Evolutionary conservation across 352 stramenopile species (phyloP).

Genomic region (Pythium aristosporum): DNA sequence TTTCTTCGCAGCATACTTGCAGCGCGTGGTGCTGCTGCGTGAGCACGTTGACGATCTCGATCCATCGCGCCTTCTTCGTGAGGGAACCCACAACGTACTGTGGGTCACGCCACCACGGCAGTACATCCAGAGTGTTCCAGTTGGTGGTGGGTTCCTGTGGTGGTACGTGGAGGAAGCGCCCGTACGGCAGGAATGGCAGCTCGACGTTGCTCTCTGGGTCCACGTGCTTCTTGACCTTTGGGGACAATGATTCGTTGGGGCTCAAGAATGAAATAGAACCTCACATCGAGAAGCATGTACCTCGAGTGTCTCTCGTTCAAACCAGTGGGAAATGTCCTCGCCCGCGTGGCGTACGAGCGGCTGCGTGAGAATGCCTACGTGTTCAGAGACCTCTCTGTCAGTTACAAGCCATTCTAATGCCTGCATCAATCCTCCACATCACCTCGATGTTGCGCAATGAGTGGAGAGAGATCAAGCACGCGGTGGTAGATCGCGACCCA

Average conservation of each 20-base stretch:
- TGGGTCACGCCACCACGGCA: conserved; percentile 89
- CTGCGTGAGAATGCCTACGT: conserved; percentile 66
- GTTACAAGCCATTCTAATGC: neutral
- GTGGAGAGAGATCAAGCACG: conserved; percentile 80
- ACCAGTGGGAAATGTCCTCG: conserved; percentile 92
- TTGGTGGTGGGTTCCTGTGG: conserved; percentile 70
- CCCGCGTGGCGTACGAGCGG: conserved; percentile 83
- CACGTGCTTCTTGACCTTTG: conserved; percentile 74
- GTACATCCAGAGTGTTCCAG: conserved; percentile 71
- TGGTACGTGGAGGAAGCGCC: conserved; percentile 85
- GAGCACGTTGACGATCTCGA: conserved; percentile 90
- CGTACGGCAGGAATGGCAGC: conserved; percentile 83
- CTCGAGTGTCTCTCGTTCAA: conserved; percentile 70
- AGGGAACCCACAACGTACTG: conserved; percentile 71
- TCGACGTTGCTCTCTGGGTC: conserved; percentile 73
- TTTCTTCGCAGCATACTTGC: conserved; percentile 87
- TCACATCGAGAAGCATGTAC: conserved; percentile 23
- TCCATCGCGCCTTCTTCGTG: conserved; percentile 64
- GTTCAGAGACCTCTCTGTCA: neutral
- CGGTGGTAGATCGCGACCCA: conserved; percentile 74
- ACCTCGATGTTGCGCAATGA: conserved; percentile 73
- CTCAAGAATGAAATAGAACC: neutral
- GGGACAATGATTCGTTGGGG: neutral
- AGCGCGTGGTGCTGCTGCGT: conserved; percentile 85
- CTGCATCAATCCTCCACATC: neutral